Base-by-base conservation (phyloP, 768 basidiomycete genomes). In the Solioccasus polychromus region DNA sequence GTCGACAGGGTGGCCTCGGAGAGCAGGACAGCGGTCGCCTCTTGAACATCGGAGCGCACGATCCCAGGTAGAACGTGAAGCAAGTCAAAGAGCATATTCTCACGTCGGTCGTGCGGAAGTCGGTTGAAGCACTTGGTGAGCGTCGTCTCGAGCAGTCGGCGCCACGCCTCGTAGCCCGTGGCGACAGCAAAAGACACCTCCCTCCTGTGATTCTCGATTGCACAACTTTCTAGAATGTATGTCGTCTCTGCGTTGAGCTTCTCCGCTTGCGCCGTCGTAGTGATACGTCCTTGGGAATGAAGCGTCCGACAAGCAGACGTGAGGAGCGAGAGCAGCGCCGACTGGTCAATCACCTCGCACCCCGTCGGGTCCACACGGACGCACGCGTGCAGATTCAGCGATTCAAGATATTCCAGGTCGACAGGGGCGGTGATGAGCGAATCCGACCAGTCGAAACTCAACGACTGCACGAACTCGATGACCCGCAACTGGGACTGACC, bases 391-490 rank as follows among this genome's bases (percentile, higher is more conserved):
- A 93, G 70, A 53, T 88, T 80, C 32, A 93, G 66, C 28, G 78
- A 73, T 3, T 67, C 72, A 28, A 91, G 74, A 59, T 87, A 83
- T 45, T 84, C 75, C 44, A 90, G 61, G 18, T 83, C 72, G 39
- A 80, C 60, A 5, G 80, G 72, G 14, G 77, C 66, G 2, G 83
- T 79, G 11, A 71, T 63, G 34, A 90, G 67, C 45, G 77, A 79
- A 60, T 97, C 94, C 5, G 77, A 77, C 93, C 93, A 97, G 43
- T 88, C 84, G 52, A 97, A 86, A 61, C 84, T 82, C 55, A 97
- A 69, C 0, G 90, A 89, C 59, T 90, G 85, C 36, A 97, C 72
- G 42, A 92, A 80, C 63, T 95, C 92, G 55, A 95, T 85, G 62
- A 96, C 83, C 20, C 88, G 78, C 55, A 91, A 74, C 43, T 91